Evolutionary conservation across 2,329 filamentous ascomycete species (phyloP).

Genomic region (Aspergillus unguis): DNA sequence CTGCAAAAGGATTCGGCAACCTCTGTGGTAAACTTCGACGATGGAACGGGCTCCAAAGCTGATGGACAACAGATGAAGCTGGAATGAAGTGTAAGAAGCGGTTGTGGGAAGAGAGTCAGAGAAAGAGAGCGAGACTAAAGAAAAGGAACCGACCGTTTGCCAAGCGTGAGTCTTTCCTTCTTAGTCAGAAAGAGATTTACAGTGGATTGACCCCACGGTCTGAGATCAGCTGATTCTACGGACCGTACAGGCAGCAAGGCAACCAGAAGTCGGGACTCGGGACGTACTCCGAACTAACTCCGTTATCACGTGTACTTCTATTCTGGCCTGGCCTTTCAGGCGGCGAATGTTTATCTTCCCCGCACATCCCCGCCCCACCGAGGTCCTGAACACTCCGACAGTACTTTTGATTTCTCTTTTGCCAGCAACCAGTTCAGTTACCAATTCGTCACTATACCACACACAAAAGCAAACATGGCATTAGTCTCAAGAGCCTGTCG

Average conservation of each 20-base stretch:
- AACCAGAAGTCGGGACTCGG: not conserved
- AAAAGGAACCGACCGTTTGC: constrained; percentile 23
- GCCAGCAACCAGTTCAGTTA: not conserved
- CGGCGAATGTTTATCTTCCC: not conserved
- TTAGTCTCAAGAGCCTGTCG: constrained; percentile 20
- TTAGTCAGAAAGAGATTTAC: constrained; percentile 8
- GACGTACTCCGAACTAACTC: not conserved
- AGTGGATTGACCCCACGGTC: constrained; percentile 8
- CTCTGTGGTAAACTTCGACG: constrained; percentile 5
- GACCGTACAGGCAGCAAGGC: not conserved
- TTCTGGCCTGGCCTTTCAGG: constrained; percentile 1
- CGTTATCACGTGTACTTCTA: not conserved
- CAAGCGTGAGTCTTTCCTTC: constrained; percentile 12
- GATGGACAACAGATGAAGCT: constrained; percentile 14
- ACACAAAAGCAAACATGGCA: constrained; percentile 11
- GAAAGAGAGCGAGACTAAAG: constrained; percentile 19
- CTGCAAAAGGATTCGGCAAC: constrained; percentile 12
- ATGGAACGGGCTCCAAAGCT: constrained; percentile 16
- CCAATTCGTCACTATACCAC: not conserved
- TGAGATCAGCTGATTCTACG: not conserved
- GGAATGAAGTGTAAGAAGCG: constrained; percentile 18
- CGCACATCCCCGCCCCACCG: not conserved
- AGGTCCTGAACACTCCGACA: not conserved
- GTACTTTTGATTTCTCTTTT: not conserved
- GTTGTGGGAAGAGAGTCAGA: constrained; percentile 19